These are phyloP conservation scores for Sclerotinia minor DNA, from an alignment of 2,329 filamentous ascomycete genomes.

Conservation along the genomic window DNA sequence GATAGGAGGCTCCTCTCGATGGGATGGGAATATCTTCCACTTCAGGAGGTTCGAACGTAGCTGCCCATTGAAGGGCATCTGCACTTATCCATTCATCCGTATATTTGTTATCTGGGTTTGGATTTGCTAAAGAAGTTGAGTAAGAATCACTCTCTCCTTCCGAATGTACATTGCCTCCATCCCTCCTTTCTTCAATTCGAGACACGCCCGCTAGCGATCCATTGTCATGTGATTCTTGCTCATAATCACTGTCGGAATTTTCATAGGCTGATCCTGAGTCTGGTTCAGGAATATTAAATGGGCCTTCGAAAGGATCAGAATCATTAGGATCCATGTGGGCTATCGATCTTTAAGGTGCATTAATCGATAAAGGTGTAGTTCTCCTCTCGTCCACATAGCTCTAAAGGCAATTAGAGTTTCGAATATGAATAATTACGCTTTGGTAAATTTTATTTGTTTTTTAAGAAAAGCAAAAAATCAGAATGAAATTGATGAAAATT, in stretches of 20 bases:
- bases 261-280: slow-evolving; percentile 39
- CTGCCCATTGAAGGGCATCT: slow-evolving; percentile 36
- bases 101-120: slow-evolving; percentile 13
- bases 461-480: background rate
- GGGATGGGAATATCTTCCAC: slow-evolving; percentile 35
- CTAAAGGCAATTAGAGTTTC: background rate
- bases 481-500: background rate
- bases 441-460: slow-evolving; percentile 15
- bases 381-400: slow-evolving; percentile 29
- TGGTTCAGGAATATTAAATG: slow-evolving; percentile 27
- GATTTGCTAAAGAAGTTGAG: slow-evolving; percentile 4
- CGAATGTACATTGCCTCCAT: background rate
- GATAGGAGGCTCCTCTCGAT: slow-evolving; percentile 18
- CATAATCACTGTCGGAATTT: slow-evolving; percentile 29
- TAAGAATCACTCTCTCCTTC: slow-evolving; percentile 17
- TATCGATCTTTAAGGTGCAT: slow-evolving; percentile 29
- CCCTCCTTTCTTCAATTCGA: background rate
- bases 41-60: slow-evolving; percentile 35
- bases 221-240: slow-evolving; percentile 26
- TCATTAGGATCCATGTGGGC: slow-evolving; percentile 31
- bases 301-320: slow-evolving; percentile 21
- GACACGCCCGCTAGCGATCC: background rate
- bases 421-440: background rate
- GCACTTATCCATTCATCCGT: slow-evolving; percentile 27
- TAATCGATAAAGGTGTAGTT: slow-evolving; percentile 24